Conservation (phyloP, 139 green algal species). For the Haematococcus lacustris region DNA sequence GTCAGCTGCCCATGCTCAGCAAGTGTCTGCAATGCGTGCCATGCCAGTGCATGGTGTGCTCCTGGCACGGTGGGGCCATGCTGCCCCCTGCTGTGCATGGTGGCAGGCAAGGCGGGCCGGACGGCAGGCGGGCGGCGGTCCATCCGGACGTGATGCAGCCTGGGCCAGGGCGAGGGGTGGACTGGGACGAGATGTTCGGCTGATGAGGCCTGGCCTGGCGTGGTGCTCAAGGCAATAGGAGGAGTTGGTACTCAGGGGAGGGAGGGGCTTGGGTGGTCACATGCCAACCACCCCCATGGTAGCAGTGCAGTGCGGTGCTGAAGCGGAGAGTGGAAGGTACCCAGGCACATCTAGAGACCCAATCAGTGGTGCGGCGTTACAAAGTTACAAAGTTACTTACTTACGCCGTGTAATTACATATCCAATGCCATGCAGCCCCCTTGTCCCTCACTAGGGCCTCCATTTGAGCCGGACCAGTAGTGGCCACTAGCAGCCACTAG, state of each 20-base stretch:
- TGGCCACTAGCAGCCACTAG: too few species aligned
- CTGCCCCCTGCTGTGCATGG: background rate
- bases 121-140: background rate
- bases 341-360: background rate
- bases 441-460: too few species aligned
- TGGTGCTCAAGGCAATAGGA: background rate
- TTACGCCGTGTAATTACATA: too few species aligned
- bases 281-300: too few species aligned
- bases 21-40: background rate
- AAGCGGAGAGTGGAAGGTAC: too few species aligned
- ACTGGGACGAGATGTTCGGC: slow-evolving; percentile 1
- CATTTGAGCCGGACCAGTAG: too few species aligned
- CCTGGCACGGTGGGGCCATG: background rate
- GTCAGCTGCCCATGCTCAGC: background rate
- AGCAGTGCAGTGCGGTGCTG: too few species aligned
- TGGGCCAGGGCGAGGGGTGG: background rate
- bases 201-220: background rate
- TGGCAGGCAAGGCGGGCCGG: background rate
- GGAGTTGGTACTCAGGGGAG: background rate
- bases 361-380: background rate
- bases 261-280: too few species aligned
- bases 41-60: background rate
- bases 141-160: slow-evolving; percentile 1
- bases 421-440: too few species aligned
- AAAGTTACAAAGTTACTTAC: too few species aligned